Conservation (phyloP, 2,329 filamentous ascomycete genomes). For the Hypoxylon sp. region DNA sequence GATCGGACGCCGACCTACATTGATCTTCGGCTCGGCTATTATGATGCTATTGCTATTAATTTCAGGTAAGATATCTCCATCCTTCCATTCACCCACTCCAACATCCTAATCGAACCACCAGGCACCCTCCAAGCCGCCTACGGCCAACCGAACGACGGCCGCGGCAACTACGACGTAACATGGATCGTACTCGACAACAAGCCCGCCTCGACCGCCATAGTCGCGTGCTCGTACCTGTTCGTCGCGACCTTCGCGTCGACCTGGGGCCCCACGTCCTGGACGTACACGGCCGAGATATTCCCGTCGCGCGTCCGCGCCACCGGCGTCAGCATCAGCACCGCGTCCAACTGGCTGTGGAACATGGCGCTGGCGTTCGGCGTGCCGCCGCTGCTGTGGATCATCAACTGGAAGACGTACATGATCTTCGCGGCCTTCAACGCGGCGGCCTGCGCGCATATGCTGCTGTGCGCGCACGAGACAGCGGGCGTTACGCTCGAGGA, state of each 20-base stretch:
- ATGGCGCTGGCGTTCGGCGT: conserved; percentile 67
- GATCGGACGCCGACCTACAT: conserved; percentile 67
- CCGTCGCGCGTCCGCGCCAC: conserved; percentile 72
- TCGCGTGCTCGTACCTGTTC: conserved; percentile 78
- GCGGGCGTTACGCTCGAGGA: conserved; percentile 81
- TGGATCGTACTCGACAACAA: conserved; percentile 67
- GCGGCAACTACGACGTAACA: conserved; percentile 60
- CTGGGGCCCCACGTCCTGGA: conserved; percentile 57
- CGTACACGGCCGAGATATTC: conserved; percentile 72
- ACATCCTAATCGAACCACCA: conserved; percentile 32
- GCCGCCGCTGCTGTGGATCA: conserved; percentile 63
- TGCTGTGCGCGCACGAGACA: conserved; percentile 73
- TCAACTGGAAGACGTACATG: conserved; percentile 76
- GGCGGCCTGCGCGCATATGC: conserved; percentile 75
- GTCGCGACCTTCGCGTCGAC: conserved; percentile 72
- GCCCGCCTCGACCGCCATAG: conserved; percentile 70
- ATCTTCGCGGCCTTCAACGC: conserved; percentile 80
- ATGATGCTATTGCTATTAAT: conserved; percentile 73
- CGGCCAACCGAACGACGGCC: conserved; percentile 61
- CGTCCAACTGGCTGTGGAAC: conserved; percentile 71
- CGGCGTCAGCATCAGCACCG: conserved; percentile 70
- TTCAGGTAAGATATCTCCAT: conserved; percentile 57
- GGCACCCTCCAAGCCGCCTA: conserved; percentile 69
- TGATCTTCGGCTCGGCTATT: conserved; percentile 66
- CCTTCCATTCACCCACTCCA: background rate